A percentile compares a stretch with the other conserved stretches of the same genome.
These are phyloP conservation scores for Beauveria sp. DNA, from an alignment of 2,329 filamentous ascomycete genomes.

Conservation along the genomic window DNA sequence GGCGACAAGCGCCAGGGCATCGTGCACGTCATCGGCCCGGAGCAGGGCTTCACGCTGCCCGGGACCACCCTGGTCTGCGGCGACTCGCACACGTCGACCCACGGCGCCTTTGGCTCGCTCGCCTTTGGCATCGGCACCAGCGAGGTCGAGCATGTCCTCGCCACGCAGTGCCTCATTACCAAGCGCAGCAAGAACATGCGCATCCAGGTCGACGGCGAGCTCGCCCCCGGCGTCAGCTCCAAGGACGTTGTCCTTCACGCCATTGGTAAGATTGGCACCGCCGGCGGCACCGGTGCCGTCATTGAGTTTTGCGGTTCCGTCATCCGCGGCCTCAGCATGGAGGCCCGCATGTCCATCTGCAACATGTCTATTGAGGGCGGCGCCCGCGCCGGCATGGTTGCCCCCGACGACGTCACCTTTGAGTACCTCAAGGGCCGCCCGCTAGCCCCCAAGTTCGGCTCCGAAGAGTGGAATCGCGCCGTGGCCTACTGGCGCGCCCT, in stretches of 20 bases:
- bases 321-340: constrained; percentile 84
- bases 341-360: constrained; percentile 98
- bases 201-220: constrained; percentile 85
- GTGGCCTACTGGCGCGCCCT: constrained; percentile 81
- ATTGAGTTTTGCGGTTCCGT: constrained; percentile 97
- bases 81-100: constrained; percentile 96
- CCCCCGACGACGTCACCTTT: constrained; percentile 88
- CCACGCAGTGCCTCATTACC: constrained; percentile 91
- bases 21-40: constrained; percentile 95
- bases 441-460: constrained; percentile 76
- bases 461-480: constrained; percentile 84
- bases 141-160: constrained; percentile 96
- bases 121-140: constrained; percentile 97
- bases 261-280: constrained; percentile 90
- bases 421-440: constrained; percentile 91
- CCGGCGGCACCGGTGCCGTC: constrained; percentile 86
- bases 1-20: constrained; percentile 96
- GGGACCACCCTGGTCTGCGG: constrained; percentile 96
- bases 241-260: constrained; percentile 93
- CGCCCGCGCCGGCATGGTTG: constrained; percentile 92
- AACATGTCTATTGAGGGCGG: constrained; percentile 99
- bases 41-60: constrained; percentile 96
- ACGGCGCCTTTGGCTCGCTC: constrained; percentile 90
- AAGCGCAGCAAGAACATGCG: constrained; percentile 98
- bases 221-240: constrained; percentile 85